These are phyloP conservation scores for Puccinia horiana DNA, from an alignment of 1,284 basidiomycete genomes.

Conservation along the genomic window DNA sequence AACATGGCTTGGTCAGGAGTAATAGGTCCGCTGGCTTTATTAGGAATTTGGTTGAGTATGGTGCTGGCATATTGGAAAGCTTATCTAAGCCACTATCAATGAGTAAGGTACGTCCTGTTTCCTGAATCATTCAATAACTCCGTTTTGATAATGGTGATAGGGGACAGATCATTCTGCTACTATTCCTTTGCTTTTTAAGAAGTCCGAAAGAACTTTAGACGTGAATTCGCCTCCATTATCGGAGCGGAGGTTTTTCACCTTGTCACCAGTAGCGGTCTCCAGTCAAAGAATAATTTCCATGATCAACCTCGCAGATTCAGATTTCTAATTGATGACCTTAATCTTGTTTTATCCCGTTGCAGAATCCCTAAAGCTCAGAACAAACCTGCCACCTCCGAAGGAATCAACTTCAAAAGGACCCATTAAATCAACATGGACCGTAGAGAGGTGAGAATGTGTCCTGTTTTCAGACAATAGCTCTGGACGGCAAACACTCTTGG, in stretches of 20 bases:
- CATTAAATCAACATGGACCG: not conserved
- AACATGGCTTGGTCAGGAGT: constrained; percentile 22
- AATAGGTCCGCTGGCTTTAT: not conserved
- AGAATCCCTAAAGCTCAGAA: not conserved
- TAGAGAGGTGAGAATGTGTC: not conserved
- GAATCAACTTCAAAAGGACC: not conserved
- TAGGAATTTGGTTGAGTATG: constrained; percentile 10
- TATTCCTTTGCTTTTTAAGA: not conserved
- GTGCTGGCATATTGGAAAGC: not conserved
- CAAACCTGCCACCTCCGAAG: not conserved
- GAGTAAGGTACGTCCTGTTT: constrained; percentile 26
- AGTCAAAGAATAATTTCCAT: not conserved
- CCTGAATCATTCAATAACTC: not conserved
- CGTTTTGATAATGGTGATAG: not conserved
- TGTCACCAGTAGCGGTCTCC: not conserved
- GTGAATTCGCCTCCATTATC: constrained; percentile 17
- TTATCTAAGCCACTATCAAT: not conserved
- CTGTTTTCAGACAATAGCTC: not conserved
- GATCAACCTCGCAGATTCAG: not conserved
- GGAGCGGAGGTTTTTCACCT: constrained; percentile 6
- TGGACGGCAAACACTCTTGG: not conserved
- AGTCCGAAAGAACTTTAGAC: not conserved
- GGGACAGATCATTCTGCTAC: not conserved
- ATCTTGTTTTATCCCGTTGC: not conserved
- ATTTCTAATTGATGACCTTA: not conserved